These are phyloP conservation scores for Diaporthe vaccinii DNA, from an alignment of 2,329 filamentous ascomycete genomes.

Conservation along the genomic window DNA sequence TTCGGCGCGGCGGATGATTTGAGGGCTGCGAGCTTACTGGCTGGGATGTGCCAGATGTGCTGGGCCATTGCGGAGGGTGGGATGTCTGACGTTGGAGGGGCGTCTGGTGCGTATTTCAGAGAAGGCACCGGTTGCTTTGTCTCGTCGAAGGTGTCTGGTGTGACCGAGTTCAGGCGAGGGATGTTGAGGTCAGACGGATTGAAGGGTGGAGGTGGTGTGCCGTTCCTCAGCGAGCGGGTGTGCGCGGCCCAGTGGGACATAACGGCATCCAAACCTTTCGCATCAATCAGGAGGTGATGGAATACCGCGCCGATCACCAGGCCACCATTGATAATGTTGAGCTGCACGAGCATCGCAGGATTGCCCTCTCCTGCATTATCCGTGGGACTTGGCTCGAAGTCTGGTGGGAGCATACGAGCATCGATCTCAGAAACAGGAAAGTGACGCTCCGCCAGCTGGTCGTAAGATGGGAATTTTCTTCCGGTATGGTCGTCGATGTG, in stretches of 20 bases:
- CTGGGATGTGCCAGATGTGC: constrained; percentile 31
- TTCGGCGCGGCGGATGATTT: constrained; percentile 20
- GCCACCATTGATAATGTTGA: constrained; percentile 13
- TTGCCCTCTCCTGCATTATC: not conserved
- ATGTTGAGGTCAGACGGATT: not conserved
- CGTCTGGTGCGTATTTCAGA: constrained; percentile 27
- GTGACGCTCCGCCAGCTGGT: not conserved
- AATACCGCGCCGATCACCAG: constrained; percentile 17
- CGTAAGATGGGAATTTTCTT: not conserved
- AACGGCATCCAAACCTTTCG: constrained; percentile 4
- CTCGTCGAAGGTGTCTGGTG: not conserved
- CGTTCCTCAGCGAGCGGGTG: not conserved
- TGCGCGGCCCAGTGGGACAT: constrained; percentile 26
- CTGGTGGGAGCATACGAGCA: constrained; percentile 1
- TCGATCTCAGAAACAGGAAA: constrained; percentile 25
- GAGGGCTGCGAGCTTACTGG: constrained; percentile 18
- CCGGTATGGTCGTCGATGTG: constrained; percentile 6
- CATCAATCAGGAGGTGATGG: constrained; percentile 23
- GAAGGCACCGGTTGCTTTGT: not conserved
- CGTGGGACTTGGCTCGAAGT: constrained; percentile 1
- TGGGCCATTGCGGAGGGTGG: constrained; percentile 30
- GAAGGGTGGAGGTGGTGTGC: not conserved
- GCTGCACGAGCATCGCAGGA: constrained; percentile 7
- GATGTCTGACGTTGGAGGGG: constrained; percentile 13
- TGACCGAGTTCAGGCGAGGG: not conserved